Base-by-base conservation (phyloP, 495 filamentous ascomycete species). In the Daldinia concentrica region DNA sequence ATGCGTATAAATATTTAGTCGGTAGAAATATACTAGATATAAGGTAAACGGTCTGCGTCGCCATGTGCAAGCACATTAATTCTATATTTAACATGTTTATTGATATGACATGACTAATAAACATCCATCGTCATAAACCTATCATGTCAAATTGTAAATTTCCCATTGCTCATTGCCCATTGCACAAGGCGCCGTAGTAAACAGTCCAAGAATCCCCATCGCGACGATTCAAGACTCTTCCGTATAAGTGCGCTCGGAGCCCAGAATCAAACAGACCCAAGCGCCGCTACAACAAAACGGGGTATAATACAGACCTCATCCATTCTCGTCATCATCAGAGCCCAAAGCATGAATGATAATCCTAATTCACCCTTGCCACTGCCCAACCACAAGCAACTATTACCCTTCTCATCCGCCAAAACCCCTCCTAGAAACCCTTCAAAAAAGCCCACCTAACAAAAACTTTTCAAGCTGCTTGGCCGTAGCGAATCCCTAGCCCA, bases 401-500 rank as follows among this genome's bases (percentile, higher is more conserved):
- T 0, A 52, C 22, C 4, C 14, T 14, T 27, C 5, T 29, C 26
- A 54, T 30, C 51, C 15, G 7, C 26, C 24, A 27, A 14, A 54
- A 4, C 34, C n/a, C 4, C 36, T 22, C 48, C 64, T n/a, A 59
- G 34, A 32, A 30, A 29, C 58, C 6, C 19, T 22, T 34, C 64
- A 32, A 14, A 26, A 50, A 7, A 1, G 3, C 7, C 19, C 14
- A 15, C 15, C 12, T 1, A 24, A 5, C 6, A 50, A n/a, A 26
- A 1, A 27, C 26, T 41, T 60, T 66, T 43, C 48, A 62, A 30
- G 65, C 58, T 15, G 65, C 65, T 55, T 80, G 79, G 17, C 80
- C 57, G 51, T 85, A 82, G 36, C 82, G 83, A 66, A 92, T 92
- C 48, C 91, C 91, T 69, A 93, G 80, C 17, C 90, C 90, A 58